Conservation (phyloP, 139 green algal species). For the Tetradesmus obliquus region DNA sequence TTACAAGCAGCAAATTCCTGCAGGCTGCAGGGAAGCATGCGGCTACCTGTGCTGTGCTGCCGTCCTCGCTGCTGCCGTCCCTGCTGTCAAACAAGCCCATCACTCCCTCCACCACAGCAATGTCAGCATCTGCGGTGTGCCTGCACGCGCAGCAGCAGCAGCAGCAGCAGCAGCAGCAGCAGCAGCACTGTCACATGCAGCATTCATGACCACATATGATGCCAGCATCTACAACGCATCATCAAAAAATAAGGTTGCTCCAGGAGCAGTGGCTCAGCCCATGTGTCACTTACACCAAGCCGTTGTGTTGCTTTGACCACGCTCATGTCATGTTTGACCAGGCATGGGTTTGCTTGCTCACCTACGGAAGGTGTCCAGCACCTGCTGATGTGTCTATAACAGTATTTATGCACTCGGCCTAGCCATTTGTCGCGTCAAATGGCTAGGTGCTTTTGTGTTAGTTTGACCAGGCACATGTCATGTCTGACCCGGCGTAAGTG, state of each 20-base stretch:
- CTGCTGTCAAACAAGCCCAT: constrained; percentile 80
- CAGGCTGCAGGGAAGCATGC: background rate
- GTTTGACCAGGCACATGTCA: background rate
- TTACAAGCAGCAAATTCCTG: background rate
- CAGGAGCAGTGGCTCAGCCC: too few species aligned
- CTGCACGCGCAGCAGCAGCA: background rate
- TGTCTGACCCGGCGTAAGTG: background rate
- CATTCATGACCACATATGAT: too few species aligned
- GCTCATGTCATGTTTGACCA: background rate
- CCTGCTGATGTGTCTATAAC: background rate
- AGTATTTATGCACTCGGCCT: too few species aligned
- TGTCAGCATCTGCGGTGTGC: constrained; percentile 68
- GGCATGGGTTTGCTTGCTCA: background rate
- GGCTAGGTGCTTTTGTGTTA: too few species aligned
- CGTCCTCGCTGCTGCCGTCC: constrained; percentile 71
- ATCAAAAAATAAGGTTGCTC: too few species aligned
- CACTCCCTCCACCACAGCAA: constrained; percentile 86
- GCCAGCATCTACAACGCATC: too few species aligned
- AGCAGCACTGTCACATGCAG: too few species aligned
- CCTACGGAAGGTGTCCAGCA: constrained; percentile 16
- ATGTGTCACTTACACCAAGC: too few species aligned
- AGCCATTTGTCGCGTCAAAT: background rate
- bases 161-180: too few species aligned
- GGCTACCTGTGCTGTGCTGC: constrained; percentile 41
- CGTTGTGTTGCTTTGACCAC: too few species aligned